Percentiles rank a stretch among this genome's conserved stretches.
Conservation (phyloP, 345 rosid species). For the Eucalyptus erythrocorys region DNA sequence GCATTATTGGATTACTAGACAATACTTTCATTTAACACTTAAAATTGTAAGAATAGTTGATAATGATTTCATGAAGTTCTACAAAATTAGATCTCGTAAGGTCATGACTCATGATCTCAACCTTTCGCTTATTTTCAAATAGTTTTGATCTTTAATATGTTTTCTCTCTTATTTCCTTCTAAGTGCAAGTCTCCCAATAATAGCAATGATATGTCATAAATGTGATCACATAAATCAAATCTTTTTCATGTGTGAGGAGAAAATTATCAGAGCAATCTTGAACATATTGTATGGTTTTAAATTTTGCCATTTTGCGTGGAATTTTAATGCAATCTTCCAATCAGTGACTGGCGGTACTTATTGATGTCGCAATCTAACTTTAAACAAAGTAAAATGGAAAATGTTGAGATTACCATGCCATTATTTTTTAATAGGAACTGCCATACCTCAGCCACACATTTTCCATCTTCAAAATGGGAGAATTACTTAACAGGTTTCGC, state of each 20-base stretch:
- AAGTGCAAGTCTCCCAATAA: rapidly evolving
- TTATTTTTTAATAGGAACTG: no score
- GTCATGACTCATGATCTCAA: neutral
- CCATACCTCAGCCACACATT: no score
- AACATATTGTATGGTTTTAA: neutral
- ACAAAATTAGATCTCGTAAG: neutral
- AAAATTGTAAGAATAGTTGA: neutral
- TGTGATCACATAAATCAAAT: no score
- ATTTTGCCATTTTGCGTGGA: neutral
- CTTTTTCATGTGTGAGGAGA: no score
- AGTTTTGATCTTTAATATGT: neutral
- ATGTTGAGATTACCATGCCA: no score
- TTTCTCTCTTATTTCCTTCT: neutral
- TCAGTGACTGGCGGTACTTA: rapidly evolving
- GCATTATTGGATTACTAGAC: neutral
- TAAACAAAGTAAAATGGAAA: no score
- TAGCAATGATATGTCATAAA: neutral
- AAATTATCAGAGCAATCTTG: neutral
- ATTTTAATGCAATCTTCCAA: no score
- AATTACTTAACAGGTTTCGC: no score
- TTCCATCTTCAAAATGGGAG: no score
- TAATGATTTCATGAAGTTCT: neutral
- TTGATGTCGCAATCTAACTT: no score
- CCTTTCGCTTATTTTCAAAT: neutral
- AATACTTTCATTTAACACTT: neutral